Conservation (phyloP, 306 rosid genomes). For the Ceratonia siliqua region DNA sequence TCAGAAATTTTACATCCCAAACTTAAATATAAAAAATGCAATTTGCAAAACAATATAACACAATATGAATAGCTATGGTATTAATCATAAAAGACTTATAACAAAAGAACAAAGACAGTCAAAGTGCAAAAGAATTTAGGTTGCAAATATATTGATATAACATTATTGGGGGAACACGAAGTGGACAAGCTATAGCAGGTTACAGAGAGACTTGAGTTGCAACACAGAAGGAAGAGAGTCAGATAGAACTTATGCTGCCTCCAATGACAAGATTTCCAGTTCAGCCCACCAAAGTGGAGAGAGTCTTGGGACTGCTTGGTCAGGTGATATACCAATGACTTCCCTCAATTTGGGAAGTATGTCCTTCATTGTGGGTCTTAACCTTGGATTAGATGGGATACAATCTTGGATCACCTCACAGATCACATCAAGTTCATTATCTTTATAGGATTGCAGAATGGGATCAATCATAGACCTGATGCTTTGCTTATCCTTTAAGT, state of each 20-base stretch:
- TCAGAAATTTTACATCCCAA: constrained; percentile 51
- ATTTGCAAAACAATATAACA: constrained; percentile 40
- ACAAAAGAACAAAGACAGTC: constrained; percentile 30
- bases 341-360: constrained; percentile 59
- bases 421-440: constrained; percentile 68
- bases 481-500: constrained; percentile 62
- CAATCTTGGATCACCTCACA: constrained; percentile 84
- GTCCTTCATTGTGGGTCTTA: constrained; percentile 78
- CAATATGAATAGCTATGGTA: constrained; percentile 47
- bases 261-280: constrained; percentile 86
- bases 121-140: constrained; percentile 43
- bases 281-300: constrained; percentile 99
- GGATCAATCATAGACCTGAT: constrained; percentile 67
- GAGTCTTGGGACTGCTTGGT: constrained; percentile 86
- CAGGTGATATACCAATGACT: constrained; percentile 68
- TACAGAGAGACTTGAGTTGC: constrained; percentile 44
- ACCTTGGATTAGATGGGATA: constrained; percentile 57
- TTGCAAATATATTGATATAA: constrained; percentile 28
- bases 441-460: constrained; percentile 60
- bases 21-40: constrained; percentile 37
- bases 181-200: constrained; percentile 35
- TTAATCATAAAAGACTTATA: constrained; percentile 34
- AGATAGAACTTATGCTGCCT: constrained; percentile 52
- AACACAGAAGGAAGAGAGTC: constrained; percentile 34
- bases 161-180: constrained; percentile 17